Evolutionary conservation across 441 rosid genomes (phyloP).

Genomic region (Populus hybrid): DNA sequence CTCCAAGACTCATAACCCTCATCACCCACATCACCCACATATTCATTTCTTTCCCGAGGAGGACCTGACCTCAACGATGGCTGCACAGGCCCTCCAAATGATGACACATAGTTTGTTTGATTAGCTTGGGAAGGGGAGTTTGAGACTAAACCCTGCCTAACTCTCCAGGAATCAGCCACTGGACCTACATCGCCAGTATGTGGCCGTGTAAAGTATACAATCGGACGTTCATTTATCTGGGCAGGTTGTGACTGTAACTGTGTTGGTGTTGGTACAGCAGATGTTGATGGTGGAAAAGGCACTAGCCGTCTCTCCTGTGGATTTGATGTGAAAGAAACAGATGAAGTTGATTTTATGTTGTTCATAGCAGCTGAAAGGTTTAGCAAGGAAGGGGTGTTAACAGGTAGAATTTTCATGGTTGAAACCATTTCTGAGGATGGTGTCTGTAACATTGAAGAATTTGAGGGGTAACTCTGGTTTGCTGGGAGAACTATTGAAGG

Average conservation of each 20-base stretch:
- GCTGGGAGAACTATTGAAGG: slow-evolving; percentile 18
- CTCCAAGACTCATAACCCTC: slow-evolving; percentile 85
- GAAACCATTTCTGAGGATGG: slow-evolving; percentile 21
- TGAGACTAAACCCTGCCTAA: slow-evolving; percentile 38
- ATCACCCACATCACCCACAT: slow-evolving; percentile 19
- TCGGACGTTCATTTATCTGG: slow-evolving; percentile 26
- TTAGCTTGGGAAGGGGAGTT: slow-evolving; percentile 38
- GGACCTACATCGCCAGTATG: slow-evolving; percentile 38
- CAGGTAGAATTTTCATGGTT: slow-evolving; percentile 19
- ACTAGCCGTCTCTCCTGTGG: slow-evolving; percentile 24
- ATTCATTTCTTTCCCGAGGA: slow-evolving; percentile 39
- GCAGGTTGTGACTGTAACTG: slow-evolving; percentile 33
- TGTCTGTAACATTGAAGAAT: slow-evolving; percentile 19
- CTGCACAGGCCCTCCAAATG: slow-evolving; percentile 27
- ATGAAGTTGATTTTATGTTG: slow-evolving; percentile 17
- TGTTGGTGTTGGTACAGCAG: slow-evolving; percentile 16
- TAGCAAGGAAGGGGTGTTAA: not conserved
- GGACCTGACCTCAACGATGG: slow-evolving; percentile 35
- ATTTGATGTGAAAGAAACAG: slow-evolving; percentile 9
- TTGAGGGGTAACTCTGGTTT: slow-evolving; percentile 21
- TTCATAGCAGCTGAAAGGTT: slow-evolving; percentile 20
- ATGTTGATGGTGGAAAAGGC: slow-evolving; percentile 20
- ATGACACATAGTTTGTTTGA: slow-evolving; percentile 35
- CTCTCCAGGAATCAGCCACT: slow-evolving; percentile 52
- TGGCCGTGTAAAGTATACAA: slow-evolving; percentile 35